Percentiles rank a stretch among this genome's conserved stretches.
Evolutionary conservation across 2,329 filamentous ascomycete genomes (phyloP).

Genomic region (Trichoderma sp.): DNA sequence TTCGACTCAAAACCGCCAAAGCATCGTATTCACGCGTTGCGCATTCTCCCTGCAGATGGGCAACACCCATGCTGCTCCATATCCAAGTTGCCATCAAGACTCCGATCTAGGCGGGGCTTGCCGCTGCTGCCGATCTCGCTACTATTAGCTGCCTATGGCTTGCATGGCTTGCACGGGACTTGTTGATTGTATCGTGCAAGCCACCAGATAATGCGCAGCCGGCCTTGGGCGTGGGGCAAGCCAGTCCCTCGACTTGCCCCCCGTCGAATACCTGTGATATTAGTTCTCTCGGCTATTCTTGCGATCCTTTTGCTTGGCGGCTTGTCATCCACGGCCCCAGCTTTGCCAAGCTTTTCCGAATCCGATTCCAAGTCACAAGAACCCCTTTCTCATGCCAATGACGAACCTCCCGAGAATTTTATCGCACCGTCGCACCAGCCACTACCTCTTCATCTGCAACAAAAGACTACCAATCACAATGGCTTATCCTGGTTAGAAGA

Average conservation of each 20-base stretch:
- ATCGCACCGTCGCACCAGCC: constrained; percentile 70
- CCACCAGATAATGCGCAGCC: constrained; percentile 38
- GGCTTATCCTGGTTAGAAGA: constrained; percentile 85
- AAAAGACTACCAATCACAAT: constrained; percentile 77
- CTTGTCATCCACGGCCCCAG: constrained; percentile 53
- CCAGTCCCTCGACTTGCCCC: constrained; percentile 55
- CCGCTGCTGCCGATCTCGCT: constrained; percentile 1
- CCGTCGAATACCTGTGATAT: constrained; percentile 56
- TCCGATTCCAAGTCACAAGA: constrained; percentile 51
- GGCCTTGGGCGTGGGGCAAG: constrained; percentile 49
- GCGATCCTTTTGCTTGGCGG: constrained; percentile 59
- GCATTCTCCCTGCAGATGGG: not conserved
- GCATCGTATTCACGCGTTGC: not conserved
- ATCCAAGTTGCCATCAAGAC: not conserved
- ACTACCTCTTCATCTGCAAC: constrained; percentile 71
- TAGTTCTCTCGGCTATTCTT: constrained; percentile 56
- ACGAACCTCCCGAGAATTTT: constrained; percentile 52
- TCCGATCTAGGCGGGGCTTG: not conserved
- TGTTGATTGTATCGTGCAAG: not conserved
- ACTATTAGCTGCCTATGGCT: not conserved
- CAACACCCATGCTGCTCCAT: not conserved
- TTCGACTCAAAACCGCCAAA: not conserved
- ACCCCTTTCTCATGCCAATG: constrained; percentile 50
- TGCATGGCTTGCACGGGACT: constrained; percentile 1
- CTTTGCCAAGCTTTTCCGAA: constrained; percentile 53